Conservation (phyloP, 2,329 filamentous ascomycete genomes). For the Mariannaea elegans region DNA sequence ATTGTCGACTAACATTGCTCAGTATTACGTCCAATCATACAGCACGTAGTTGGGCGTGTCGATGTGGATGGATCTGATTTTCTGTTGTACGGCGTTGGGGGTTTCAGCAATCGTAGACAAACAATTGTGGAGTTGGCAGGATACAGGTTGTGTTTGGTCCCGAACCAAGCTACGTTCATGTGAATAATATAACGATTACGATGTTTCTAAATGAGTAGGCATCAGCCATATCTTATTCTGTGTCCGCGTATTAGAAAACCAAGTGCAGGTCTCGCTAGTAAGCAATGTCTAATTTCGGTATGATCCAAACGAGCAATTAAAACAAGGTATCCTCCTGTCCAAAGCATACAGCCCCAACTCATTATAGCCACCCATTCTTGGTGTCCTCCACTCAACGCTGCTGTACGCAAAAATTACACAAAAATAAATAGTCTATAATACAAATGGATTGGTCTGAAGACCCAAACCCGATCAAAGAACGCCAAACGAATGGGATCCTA, state of each 20-base stretch:
- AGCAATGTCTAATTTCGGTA: constrained; percentile 29
- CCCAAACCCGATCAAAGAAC: constrained; percentile 31
- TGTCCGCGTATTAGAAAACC: constrained; percentile 3
- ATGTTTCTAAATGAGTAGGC: constrained; percentile 9
- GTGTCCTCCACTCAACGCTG: constrained; percentile 13
- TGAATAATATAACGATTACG: background rate
- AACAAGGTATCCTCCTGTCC: constrained; percentile 27
- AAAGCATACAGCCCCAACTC: constrained; percentile 11
- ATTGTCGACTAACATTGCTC: constrained; percentile 31
- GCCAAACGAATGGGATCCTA: constrained; percentile 18
- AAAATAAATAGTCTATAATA: constrained; percentile 36
- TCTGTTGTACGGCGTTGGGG: constrained; percentile 19
- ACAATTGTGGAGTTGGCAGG: constrained; percentile 15
- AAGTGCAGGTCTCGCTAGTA: constrained; percentile 17
- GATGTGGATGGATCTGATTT: background rate
- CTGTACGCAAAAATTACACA: constrained; percentile 28
- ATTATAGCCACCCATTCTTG: constrained; percentile 26
- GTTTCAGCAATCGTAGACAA: background rate
- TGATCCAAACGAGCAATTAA: constrained; percentile 31
- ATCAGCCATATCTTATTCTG: constrained; percentile 26
- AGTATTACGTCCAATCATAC: constrained; percentile 57
- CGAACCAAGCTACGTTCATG: background rate
- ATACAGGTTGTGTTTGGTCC: constrained; percentile 4
- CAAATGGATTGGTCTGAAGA: constrained; percentile 30
- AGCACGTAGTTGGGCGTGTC: constrained; percentile 37